These are phyloP conservation scores for Fraxinus velutina DNA, from an alignment of 305 asterid species.

Conservation along the genomic window DNA sequence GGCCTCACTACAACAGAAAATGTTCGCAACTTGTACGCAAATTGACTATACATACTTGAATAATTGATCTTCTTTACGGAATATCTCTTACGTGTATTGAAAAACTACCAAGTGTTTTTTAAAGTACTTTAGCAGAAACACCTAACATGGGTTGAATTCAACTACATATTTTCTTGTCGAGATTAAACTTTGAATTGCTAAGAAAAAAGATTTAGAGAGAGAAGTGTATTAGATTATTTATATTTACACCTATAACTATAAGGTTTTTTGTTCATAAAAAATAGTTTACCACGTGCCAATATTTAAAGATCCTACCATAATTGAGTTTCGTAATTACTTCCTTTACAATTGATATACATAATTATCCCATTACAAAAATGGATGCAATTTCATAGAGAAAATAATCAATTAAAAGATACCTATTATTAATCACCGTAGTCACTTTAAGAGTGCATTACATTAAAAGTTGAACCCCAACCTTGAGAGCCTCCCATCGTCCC, in stretches of 20 bases:
- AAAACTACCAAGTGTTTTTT: neutral
- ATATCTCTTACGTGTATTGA: neutral
- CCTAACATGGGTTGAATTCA: neutral
- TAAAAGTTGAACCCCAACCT: too few species aligned
- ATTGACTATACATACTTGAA: neutral
- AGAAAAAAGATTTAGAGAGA: neutral
- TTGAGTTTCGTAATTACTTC: neutral
- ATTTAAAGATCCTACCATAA: neutral
- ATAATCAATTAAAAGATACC: neutral
- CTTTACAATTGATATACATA: neutral
- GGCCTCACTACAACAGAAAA: neutral
- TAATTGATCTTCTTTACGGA: neutral
- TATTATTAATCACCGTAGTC: neutral
- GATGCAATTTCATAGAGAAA: neutral
- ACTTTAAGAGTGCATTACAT: neutral
- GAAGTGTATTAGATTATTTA: neutral
- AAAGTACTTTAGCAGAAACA: neutral
- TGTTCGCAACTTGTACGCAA: neutral
- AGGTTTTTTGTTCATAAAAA: neutral
- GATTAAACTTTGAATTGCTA: neutral
- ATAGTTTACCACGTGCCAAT: neutral
- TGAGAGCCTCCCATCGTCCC: too few species aligned
- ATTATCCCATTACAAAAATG: neutral
- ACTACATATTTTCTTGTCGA: neutral
- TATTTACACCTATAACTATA: neutral